Conservation (phyloP, 345 rosid species). For the Cardamine occulta region DNA sequence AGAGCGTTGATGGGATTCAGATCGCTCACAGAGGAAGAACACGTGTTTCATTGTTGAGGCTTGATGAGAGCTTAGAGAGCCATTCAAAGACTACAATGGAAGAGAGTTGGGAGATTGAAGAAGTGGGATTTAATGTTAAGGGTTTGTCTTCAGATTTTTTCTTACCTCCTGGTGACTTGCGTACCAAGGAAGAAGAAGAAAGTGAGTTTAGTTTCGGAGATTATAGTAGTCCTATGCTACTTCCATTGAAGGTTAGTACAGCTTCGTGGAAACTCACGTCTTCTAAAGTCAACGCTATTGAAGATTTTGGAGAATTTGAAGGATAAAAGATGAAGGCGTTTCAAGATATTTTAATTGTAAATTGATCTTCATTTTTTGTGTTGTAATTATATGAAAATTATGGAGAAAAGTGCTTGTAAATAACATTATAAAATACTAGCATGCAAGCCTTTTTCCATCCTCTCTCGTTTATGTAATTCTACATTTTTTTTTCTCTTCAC, state of each 20-base stretch:
- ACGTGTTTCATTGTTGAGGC: conserved; percentile 60
- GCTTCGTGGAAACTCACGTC: conserved; percentile 53
- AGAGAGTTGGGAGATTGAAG: conserved; percentile 89
- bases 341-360: conserved; percentile 41
- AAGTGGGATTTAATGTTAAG: conserved; percentile 80
- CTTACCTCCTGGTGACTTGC: conserved; percentile 82
- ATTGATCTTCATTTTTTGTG: conserved; percentile 32
- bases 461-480: neutral
- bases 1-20: conserved; percentile 74
- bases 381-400: conserved; percentile 28
- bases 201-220: conserved; percentile 28
- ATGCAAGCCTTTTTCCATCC: conserved; percentile 47
- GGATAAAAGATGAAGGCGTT: conserved; percentile 42
- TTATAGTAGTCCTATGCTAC: conserved; percentile 36
- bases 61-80: conserved; percentile 60
- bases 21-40: conserved; percentile 82
- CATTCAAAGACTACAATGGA: conserved; percentile 88
- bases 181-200: conserved; percentile 61
- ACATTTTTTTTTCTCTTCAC: neutral
- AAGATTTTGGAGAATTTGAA: conserved; percentile 50
- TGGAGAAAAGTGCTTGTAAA: conserved; percentile 48
- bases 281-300: conserved; percentile 66
- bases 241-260: conserved; percentile 55
- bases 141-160: conserved; percentile 88
- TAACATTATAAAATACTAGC: conserved; percentile 7